These are phyloP conservation scores for Xylaria longipes DNA, from an alignment of 495 filamentous ascomycete species.

Conservation along the genomic window DNA sequence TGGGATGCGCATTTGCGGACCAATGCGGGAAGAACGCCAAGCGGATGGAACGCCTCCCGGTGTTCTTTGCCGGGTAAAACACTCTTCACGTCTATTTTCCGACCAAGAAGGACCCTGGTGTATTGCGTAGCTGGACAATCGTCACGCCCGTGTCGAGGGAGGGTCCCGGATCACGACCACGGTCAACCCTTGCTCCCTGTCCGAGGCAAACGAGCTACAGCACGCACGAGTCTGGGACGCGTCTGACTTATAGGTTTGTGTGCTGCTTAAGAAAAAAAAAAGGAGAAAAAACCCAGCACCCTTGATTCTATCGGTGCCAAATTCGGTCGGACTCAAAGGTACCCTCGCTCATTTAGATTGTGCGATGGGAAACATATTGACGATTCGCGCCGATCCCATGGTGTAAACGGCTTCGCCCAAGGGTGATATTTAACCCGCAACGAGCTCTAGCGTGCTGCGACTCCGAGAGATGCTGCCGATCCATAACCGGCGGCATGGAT, in stretches of 20 bases:
- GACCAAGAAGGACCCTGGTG: neutral
- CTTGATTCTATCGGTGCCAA: neutral
- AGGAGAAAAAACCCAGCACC: neutral
- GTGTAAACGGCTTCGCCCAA: constrained; percentile 14
- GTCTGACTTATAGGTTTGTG: neutral
- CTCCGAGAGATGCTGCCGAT: constrained; percentile 40
- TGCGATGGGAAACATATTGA: neutral
- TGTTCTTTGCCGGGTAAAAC: constrained; percentile 38
- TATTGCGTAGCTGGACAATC: neutral
- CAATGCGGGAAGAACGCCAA: neutral
- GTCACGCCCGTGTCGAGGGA: neutral
- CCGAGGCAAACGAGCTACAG: neutral
- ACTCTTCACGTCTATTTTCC: constrained; percentile 23
- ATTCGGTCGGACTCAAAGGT: neutral
- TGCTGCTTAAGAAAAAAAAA: too few relatives aligned
- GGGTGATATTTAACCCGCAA: constrained; percentile 41
- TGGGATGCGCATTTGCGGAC: constrained; percentile 1
- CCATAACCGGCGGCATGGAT: constrained; percentile 33
- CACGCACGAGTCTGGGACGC: neutral
- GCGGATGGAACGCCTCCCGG: constrained; percentile 4
- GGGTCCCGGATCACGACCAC: neutral
- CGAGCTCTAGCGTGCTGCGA: constrained; percentile 24
- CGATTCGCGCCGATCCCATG: neutral
- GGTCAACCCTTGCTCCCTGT: neutral
- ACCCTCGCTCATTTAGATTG: neutral